Evolutionary conservation across 169 alveolate genomes (phyloP), one percentile per base, ranked within the genome.

Genomic region (Pseudocohnilembus persalinus): DNA sequence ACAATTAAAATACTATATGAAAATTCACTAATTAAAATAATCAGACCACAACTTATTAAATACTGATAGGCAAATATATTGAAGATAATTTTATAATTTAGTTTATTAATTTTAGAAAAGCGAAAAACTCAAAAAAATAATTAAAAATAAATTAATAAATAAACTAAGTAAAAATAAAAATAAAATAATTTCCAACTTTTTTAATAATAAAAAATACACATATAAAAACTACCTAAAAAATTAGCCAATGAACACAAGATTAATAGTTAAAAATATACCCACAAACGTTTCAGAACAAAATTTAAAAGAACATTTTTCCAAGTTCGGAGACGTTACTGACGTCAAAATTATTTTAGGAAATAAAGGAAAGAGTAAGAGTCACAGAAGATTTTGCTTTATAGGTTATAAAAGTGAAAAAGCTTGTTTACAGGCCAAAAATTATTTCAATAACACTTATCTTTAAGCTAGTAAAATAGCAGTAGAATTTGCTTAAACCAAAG

Each of bases 201-300:
- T n/a, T n/a, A n/a, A n/a, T n/a, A n/a, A n/a, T n/a, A n/a, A n/a
- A n/a, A n/a, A n/a, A n/a, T n/a, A n/a, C n/a, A n/a, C n/a, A n/a
- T n/a, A n/a, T n/a, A n/a, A n/a, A n/a, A n/a, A n/a, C n/a, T n/a
- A n/a, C n/a, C n/a, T n/a, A n/a, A n/a, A n/a, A n/a, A n/a, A n/a
- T n/a, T n/a, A n/a, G n/a, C n/a, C n/a, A 26, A 79, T 77, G 73
- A 77, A 78, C 20, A 72, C 83, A n/a, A 76, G 93, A 74, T 34
- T 89, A 26, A 89, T 92, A 11, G 89, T 89, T 4, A 85, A 88
- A 79, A 89, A 89, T 74, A 83, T 92, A 20, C 94, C 96, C n/a
- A 88, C 81, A 72, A 84, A 88, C 31, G 63, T 90, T 0, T 77
- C 79, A 30, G 96, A 90, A 83, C 29, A 82, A 20, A 65, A 89